Conservation (phyloP, 495 filamentous ascomycete genomes). For the Collariella sp. region DNA sequence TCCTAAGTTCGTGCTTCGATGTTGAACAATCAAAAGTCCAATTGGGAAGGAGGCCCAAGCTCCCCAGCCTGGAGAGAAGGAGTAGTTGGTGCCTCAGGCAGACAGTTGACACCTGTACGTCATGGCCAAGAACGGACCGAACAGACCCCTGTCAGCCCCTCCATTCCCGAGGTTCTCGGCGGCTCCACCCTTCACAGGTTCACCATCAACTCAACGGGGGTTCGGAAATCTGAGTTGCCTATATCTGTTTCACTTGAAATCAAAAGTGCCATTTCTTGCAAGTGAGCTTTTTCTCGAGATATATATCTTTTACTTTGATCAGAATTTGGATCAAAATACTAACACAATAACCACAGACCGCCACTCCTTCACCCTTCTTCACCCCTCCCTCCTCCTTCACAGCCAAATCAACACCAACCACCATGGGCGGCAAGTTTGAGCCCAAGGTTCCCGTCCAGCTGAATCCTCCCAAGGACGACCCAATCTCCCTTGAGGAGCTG, state of each 20-base stretch:
- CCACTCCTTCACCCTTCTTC: not conserved
- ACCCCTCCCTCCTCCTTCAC: not conserved
- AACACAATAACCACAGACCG: not conserved
- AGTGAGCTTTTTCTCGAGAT: no score
- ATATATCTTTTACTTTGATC: no score
- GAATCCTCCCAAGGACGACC: constrained; percentile 79
- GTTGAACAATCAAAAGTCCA: not conserved
- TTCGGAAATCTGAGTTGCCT: not conserved
- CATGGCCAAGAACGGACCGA: not conserved
- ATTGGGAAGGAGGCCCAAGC: constrained; percentile 1
- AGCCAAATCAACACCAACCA: not conserved
- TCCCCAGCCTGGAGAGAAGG: not conserved
- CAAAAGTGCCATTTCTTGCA: not conserved
- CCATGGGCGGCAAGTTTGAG: constrained; percentile 64
- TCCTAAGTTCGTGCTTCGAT: not conserved
- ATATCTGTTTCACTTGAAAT: not conserved
- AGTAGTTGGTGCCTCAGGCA: constrained; percentile 4
- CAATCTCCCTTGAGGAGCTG: constrained; percentile 65
- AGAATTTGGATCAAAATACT: no score
- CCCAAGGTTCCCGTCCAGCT: constrained; percentile 79
- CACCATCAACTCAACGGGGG: not conserved
- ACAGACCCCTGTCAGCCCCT: constrained; percentile 5
- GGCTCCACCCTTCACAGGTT: not conserved
- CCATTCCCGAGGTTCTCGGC: constrained; percentile 13
- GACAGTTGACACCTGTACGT: constrained; percentile 4